A percentile compares a stretch with the other conserved stretches of the same genome.
Conservation (phyloP, 768 basidiomycete species). For the Mycena floridula region DNA sequence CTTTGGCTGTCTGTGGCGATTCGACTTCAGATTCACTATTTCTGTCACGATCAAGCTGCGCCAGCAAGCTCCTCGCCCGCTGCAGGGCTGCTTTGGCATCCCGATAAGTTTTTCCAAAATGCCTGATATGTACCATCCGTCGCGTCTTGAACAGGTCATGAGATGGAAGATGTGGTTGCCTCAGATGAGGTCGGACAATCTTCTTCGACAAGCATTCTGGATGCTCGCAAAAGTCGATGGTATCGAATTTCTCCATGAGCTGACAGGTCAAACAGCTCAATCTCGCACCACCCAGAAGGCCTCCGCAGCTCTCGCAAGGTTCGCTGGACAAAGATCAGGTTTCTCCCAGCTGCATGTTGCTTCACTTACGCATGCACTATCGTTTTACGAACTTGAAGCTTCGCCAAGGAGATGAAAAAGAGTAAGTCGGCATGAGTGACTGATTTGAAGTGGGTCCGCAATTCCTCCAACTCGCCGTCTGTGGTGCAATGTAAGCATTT, state of each 20-base stretch:
- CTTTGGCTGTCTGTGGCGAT: not conserved
- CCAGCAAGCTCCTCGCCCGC: slow-evolving; percentile 6
- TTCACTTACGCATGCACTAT: slow-evolving; percentile 13
- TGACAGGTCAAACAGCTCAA: slow-evolving; percentile 26
- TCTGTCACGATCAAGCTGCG: slow-evolving; percentile 2
- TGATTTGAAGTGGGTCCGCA: slow-evolving; percentile 8
- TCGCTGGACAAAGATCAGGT: slow-evolving; percentile 5
- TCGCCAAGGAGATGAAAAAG: slow-evolving; percentile 15
- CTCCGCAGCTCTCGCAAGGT: slow-evolving; percentile 19
- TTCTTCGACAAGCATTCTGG: slow-evolving; percentile 14
- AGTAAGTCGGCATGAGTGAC: slow-evolving; percentile 17
- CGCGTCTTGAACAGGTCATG: slow-evolving; percentile 24
- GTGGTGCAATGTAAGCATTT: too few relatives aligned
- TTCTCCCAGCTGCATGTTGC: not conserved
- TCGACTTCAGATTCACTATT: slow-evolving; percentile 3
- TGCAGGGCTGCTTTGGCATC: slow-evolving; percentile 16
- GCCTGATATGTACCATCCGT: slow-evolving; percentile 10
- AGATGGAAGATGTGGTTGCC: slow-evolving; percentile 17
- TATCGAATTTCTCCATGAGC: slow-evolving; percentile 9
- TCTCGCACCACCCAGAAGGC: slow-evolving; percentile 18
- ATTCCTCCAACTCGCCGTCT: slow-evolving; percentile 13
- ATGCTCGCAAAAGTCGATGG: slow-evolving; percentile 22
- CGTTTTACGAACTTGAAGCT: slow-evolving; percentile 11
- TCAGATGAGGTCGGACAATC: slow-evolving; percentile 11
- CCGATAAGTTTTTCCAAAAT: slow-evolving; percentile 12